A percentile compares a stretch with the other conserved stretches of the same genome.
Evolutionary conservation across 164 flowering plant species (phyloP).

Genomic region (Paratinospora sagittata): DNA sequence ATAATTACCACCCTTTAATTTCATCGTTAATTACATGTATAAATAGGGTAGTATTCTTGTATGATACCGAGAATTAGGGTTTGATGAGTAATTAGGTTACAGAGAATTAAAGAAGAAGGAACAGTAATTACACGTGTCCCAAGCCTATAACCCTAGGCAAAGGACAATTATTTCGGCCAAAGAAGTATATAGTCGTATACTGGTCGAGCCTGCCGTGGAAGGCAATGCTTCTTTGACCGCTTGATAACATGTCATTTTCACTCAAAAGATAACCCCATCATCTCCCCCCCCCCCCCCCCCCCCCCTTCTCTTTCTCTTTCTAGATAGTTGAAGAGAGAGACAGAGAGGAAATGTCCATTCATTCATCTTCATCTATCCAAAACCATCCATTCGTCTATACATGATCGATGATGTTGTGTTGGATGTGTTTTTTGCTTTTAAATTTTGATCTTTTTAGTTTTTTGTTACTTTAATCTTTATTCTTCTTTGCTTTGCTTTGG

Average conservation of each 20-base stretch:
- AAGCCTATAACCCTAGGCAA: neutral
- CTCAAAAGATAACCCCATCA: constrained; percentile 11
- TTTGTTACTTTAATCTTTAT: too few relatives aligned
- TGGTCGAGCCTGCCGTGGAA: constrained; percentile 6
- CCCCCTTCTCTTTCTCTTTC: neutral
- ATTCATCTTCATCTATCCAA: neutral
- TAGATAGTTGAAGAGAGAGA: neutral
- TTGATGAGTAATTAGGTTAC: too few relatives aligned
- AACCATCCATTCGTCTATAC: neutral
- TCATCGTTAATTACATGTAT: too few relatives aligned
- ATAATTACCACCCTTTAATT: too few relatives aligned
- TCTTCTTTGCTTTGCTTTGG: constrained; percentile 1
- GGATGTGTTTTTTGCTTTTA: too few relatives aligned
- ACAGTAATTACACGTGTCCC: neutral
- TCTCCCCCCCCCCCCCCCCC: neutral
- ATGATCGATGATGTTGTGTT: too few relatives aligned
- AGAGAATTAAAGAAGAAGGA: neutral
- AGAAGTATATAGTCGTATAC: constrained; percentile 1
- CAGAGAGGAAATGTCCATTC: neutral
- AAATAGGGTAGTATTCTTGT: too few relatives aligned
- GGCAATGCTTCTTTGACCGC: constrained; percentile 15
- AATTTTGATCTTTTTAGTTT: neutral
- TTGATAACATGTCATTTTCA: constrained; percentile 11
- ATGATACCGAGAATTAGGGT: too few relatives aligned
- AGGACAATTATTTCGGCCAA: constrained; percentile 15